Percentiles rank a stretch among this genome's conserved stretches.
Evolutionary conservation across 2,329 filamentous ascomycete genomes (phyloP).

Genomic region (Dissoconium aciculare): DNA sequence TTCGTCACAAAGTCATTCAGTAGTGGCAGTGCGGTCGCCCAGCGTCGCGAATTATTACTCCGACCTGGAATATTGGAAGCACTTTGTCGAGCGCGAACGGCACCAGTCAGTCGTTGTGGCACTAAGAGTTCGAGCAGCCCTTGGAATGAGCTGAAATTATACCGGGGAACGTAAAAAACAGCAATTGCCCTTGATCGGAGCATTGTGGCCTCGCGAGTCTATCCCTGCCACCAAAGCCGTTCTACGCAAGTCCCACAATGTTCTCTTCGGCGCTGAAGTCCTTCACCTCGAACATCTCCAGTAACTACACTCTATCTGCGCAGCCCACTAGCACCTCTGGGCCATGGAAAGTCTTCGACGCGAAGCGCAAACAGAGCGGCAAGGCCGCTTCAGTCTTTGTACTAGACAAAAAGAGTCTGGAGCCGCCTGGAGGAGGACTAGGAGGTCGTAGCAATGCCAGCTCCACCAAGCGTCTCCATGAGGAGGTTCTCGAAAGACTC

Average conservation of each 20-base stretch:
- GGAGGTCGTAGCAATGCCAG: conserved; percentile 45
- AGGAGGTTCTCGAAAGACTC: conserved; percentile 79
- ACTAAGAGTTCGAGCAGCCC: too few species aligned
- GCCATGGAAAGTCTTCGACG: conserved; percentile 95
- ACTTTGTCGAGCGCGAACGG: too few species aligned
- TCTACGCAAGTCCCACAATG: conserved; percentile 43
- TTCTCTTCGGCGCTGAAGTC: conserved; percentile 90
- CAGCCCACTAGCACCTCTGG: conserved; percentile 67
- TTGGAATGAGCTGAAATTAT: too few species aligned
- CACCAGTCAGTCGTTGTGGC: too few species aligned
- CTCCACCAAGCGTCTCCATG: conserved; percentile 63
- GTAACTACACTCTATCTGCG: conserved; percentile 73
- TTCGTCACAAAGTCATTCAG: too few species aligned
- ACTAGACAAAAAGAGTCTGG: conserved; percentile 78
- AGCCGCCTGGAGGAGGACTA: conserved; percentile 47
- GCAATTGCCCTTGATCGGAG: too few species aligned
- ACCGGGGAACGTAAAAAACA: too few species aligned
- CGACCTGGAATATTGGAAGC: too few species aligned
- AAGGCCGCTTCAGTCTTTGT: conserved; percentile 85
- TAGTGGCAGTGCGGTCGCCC: too few species aligned
- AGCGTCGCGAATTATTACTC: too few species aligned
- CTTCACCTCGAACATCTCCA: conserved; percentile 81
- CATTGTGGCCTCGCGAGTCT: too few species aligned
- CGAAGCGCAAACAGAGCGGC: conserved; percentile 88
- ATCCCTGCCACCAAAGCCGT: background rate